Conservation (phyloP, 768 basidiomycete species). For the Tricholoma furcatifolium region DNA sequence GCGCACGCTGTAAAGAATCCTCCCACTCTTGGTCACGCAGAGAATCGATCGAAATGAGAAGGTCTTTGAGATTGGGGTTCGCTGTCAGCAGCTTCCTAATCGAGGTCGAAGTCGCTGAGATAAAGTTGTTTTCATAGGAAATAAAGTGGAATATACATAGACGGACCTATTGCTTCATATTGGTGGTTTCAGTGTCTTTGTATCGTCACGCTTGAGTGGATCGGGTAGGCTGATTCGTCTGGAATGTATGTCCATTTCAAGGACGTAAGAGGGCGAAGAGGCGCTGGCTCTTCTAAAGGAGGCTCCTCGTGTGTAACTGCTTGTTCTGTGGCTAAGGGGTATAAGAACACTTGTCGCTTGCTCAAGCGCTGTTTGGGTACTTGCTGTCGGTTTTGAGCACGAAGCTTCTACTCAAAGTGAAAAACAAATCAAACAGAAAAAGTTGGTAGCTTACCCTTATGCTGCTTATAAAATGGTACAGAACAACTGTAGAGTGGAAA, state of each 20-base stretch:
- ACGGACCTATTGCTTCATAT: constrained; percentile 77
- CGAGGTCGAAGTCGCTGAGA: constrained; percentile 61
- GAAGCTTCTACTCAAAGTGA: neutral
- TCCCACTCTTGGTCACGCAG: constrained; percentile 67
- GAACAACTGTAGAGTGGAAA: constrained; percentile 59
- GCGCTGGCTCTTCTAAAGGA: constrained; percentile 34
- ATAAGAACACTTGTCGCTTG: constrained; percentile 2
- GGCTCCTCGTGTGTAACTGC: constrained; percentile 12
- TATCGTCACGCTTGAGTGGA: constrained; percentile 83
- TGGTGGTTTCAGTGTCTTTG: constrained; percentile 72
- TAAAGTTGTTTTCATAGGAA: neutral
- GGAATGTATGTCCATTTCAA: constrained; percentile 87
- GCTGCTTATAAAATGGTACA: constrained; percentile 71
- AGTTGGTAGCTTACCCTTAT: constrained; percentile 52
- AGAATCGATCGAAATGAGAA: constrained; percentile 58
- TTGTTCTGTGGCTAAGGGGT: neutral
- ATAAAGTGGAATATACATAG: neutral
- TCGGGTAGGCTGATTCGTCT: constrained; percentile 80
- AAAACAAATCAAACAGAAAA: neutral
- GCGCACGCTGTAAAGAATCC: constrained; percentile 57
- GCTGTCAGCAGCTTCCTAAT: constrained; percentile 55
- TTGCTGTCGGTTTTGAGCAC: constrained; percentile 1
- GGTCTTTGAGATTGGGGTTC: constrained; percentile 48
- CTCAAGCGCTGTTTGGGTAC: neutral
- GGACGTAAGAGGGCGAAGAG: constrained; percentile 66